Conservation (phyloP, 2,329 filamentous ascomycete genomes). For the Grosmannia clavigera region DNA sequence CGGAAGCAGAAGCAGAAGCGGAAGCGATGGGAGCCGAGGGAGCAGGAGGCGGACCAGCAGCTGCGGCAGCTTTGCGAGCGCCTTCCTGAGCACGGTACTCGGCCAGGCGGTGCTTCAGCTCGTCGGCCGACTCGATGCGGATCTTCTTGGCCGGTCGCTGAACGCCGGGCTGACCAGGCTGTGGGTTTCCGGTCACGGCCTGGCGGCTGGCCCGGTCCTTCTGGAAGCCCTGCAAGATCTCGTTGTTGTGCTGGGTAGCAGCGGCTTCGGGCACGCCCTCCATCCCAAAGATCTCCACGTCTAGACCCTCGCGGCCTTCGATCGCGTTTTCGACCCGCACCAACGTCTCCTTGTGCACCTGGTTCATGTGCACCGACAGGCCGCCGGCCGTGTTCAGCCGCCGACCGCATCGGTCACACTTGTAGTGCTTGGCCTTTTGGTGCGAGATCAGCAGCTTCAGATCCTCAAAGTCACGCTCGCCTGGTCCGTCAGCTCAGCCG, state of each 20-base stretch:
- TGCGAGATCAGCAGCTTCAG: constrained; percentile 92
- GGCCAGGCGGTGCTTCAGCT: constrained; percentile 68
- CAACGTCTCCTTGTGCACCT: constrained; percentile 92
- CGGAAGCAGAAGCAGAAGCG: background rate
- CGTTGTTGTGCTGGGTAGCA: constrained; percentile 69
- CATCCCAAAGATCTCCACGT: constrained; percentile 97
- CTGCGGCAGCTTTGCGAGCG: constrained; percentile 41
- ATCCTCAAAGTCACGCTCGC: constrained; percentile 95
- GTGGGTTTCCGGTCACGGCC: constrained; percentile 71
- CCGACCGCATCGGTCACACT: constrained; percentile 82
- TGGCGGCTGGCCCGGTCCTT: constrained; percentile 73
- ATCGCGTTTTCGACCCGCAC: constrained; percentile 84
- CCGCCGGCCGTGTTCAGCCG: constrained; percentile 91
- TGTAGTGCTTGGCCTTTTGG: constrained; percentile 99
- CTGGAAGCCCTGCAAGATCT: constrained; percentile 76
- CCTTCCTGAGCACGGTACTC: constrained; percentile 61
- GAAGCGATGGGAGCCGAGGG: too few relatives aligned
- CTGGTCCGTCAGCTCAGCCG: constrained; percentile 20
- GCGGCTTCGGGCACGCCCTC: constrained; percentile 87
- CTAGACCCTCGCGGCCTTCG: constrained; percentile 70
- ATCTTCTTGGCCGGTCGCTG: constrained; percentile 58
- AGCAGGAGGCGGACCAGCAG: constrained; percentile 16
- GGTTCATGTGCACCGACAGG: constrained; percentile 92
- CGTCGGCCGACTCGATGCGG: constrained; percentile 61
- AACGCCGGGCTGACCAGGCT: constrained; percentile 43